Percentiles rank a stretch among this genome's conserved stretches.
phyloP scores from a whole-genome alignment of 495 filamentous ascomycete genomes.

The Antarctomyces pellizariae region DNA sequence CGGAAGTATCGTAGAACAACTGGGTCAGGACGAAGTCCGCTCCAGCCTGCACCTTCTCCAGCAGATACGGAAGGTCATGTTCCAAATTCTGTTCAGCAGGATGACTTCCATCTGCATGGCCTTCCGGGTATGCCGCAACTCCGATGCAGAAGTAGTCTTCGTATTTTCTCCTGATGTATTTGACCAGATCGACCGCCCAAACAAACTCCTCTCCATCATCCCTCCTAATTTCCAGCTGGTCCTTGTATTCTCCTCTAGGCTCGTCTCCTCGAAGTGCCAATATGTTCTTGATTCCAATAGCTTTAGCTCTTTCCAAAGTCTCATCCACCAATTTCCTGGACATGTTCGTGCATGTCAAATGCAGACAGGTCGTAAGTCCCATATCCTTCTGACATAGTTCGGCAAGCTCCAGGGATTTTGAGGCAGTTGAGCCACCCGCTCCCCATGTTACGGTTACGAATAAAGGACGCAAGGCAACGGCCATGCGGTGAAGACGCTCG shows the following conservation, averaged over 20 bases:
- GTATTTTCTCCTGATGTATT: conserved; percentile 63
- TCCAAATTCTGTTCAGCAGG: conserved; percentile 50
- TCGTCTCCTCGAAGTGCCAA: conserved; percentile 87
- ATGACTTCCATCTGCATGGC: conserved; percentile 78
- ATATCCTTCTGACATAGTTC: conserved; percentile 87
- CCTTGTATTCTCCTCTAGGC: conserved; percentile 63
- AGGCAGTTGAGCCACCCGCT: conserved; percentile 75
- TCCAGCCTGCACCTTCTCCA: conserved; percentile 77
- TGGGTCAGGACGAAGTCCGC: conserved; percentile 99
- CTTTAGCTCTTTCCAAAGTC: conserved; percentile 77
- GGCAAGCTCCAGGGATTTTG: conserved; percentile 78
- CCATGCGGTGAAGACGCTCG: conserved; percentile 86
- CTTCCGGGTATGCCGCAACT: conserved; percentile 86
- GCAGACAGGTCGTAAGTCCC: conserved; percentile 80
- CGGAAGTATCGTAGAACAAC: conserved; percentile 74
- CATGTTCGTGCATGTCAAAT: conserved; percentile 97
- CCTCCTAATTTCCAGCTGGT: conserved; percentile 30
- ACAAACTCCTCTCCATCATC: conserved; percentile 44
- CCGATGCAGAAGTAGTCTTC: conserved; percentile 95
- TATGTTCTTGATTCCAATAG: conserved; percentile 83
- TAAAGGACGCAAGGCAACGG: conserved; percentile 63
- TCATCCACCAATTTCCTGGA: conserved; percentile 64
- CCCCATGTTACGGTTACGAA: conserved; percentile 98
- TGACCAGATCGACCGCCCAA: conserved; percentile 76
- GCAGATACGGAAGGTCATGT: conserved; percentile 68